Evolutionary conservation across 1,139 yeast genomes (phyloP), one percentile per base, ranked within the genome.

Genomic region (Protomyces inouyei): DNA sequence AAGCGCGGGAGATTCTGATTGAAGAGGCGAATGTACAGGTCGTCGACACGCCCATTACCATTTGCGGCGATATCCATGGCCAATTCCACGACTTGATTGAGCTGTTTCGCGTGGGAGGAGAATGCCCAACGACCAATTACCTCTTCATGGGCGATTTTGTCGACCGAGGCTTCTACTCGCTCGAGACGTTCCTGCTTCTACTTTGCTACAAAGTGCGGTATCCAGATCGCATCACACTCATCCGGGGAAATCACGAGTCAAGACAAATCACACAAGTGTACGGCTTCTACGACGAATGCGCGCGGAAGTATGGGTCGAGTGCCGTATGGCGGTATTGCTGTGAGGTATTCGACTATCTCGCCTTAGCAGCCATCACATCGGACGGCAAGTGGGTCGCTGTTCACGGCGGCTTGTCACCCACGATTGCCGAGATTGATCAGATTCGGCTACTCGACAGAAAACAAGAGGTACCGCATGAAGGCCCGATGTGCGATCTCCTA

Each of bases 381-480:
- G 92, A 87, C 72, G 83, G 88, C 76, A 75, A 77, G 67, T 87
- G 93, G 57, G 91, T 93, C 77, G 93, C 98, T 76, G 85, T 93
- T 66, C 98, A 93, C 78, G 98, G 98, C 59, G 98, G 98, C 0
- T 81, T 93, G 68, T 88, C 96, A 32, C 98, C 98, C 64, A 91
- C 89, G 81, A 86, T 95, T 71, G 89, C 88, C 72, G 84, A 91
- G 55, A 84, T 93, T 68, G 96, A 89, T 80, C 88, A 71, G 90
- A 95, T 93, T 66, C 80, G 96, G 70, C 85, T 86, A 69, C 83
- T 91, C 68, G 93, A 90, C 76, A 80, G 97, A 72, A 85, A 85
- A 72, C 98, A 93, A 78, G 98, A 93, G 77, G 98, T 93, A 61
- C 98, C 98, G 43, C 98, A 93, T 74, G 98, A 93, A 76, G 98